Conservation (phyloP, 2,329 filamentous ascomycete genomes). For the Karstenula rhodostoma region DNA sequence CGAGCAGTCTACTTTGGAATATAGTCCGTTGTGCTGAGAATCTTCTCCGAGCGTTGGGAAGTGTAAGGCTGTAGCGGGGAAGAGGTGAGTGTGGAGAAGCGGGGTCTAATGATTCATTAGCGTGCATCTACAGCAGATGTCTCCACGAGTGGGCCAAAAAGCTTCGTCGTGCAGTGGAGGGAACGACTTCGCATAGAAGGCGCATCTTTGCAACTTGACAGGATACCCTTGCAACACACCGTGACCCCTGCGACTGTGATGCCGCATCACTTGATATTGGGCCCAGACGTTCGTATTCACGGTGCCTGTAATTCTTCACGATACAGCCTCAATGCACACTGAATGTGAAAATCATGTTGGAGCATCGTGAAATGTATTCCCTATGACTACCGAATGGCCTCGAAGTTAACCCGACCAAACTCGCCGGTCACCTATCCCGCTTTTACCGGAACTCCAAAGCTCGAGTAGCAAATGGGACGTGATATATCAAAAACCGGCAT, state of each 20-base stretch:
- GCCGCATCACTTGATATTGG: not conserved
- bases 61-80: conserved; percentile 8
- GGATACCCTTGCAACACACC: not conserved
- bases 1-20: not conserved
- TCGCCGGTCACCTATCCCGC: conserved; percentile 8
- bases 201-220: not conserved
- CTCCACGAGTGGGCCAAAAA: not conserved
- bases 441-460: conserved; percentile 19
- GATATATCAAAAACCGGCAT: conserved; percentile 4
- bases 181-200: not conserved
- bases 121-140: conserved; percentile 1
- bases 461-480: not conserved
- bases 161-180: not conserved
- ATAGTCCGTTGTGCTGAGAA: not conserved
- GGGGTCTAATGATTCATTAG: conserved; percentile 25
- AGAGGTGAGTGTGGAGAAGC: conserved; percentile 12
- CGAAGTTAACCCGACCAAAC: not conserved
- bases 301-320: not conserved
- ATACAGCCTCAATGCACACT: not conserved
- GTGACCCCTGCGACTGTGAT: not conserved
- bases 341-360: not conserved
- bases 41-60: conserved; percentile 1
- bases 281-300: not conserved
- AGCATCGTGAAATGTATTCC: conserved; percentile 1
- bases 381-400: not conserved